phyloP scores from a whole-genome alignment of 768 basidiomycete species.

The Cantharellus anzutake region DNA sequence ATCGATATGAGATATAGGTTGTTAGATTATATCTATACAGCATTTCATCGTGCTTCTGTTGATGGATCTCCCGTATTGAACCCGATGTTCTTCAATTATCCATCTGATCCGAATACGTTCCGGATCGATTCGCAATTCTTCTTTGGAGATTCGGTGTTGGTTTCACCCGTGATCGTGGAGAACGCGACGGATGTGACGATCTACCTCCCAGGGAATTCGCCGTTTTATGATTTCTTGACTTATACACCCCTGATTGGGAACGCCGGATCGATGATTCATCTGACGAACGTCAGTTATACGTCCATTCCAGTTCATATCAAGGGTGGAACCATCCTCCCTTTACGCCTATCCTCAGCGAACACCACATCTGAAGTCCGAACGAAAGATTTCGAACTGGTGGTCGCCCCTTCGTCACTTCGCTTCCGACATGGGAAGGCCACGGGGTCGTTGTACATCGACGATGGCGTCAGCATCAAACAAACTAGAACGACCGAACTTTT shows the following conservation, averaged over 20 bases:
- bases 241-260: slow-evolving; percentile 28
- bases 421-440: slow-evolving; percentile 25
- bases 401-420: slow-evolving; percentile 28
- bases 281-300: slow-evolving; percentile 28
- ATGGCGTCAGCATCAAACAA: slow-evolving; percentile 21
- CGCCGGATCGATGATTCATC: slow-evolving; percentile 23
- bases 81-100: slow-evolving; percentile 49
- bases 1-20: slow-evolving; percentile 47
- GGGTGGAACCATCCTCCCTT: slow-evolving; percentile 38
- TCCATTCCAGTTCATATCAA: slow-evolving; percentile 44
- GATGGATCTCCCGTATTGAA: slow-evolving; percentile 49
- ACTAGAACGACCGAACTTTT: slow-evolving; percentile 10
- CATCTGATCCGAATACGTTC: slow-evolving; percentile 38
- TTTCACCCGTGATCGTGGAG: slow-evolving; percentile 47
- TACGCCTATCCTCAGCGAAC: slow-evolving; percentile 36
- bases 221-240: slow-evolving; percentile 43
- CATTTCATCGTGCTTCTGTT: slow-evolving; percentile 36
- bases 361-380: slow-evolving; percentile 36
- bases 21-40: slow-evolving; percentile 53
- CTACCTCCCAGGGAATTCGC: slow-evolving; percentile 40
- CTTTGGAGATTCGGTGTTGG: slow-evolving; percentile 45
- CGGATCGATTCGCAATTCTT: slow-evolving; percentile 49
- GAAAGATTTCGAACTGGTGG: slow-evolving; percentile 40
- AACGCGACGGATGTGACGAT: slow-evolving; percentile 36
- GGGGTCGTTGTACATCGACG: slow-evolving; percentile 42